phyloP scores from a whole-genome alignment of 129 eudicot genomes.

The Heracleum sosnowskyi region DNA sequence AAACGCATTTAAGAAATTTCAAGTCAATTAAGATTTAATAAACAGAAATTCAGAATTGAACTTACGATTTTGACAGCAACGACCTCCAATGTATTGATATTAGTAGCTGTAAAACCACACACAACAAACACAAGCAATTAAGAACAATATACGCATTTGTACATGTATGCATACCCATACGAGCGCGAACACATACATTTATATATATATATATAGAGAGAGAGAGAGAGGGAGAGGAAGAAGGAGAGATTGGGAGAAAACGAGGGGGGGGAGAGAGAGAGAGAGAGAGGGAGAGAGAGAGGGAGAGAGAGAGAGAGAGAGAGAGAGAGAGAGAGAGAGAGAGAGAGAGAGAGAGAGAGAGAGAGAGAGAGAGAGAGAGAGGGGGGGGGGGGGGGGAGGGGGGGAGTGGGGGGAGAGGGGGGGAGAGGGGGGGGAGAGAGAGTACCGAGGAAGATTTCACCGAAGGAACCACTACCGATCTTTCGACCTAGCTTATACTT shows the following conservation, averaged over 20 bases:
- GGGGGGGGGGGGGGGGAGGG: neutral
- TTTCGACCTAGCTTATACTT: constrained; percentile 95
- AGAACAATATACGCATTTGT: neutral
- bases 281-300: too few relatives aligned
- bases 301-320: too few relatives aligned
- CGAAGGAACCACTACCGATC: constrained; percentile 97
- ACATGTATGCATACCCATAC: neutral
- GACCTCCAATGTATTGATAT: constrained; percentile 72
- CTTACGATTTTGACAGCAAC: constrained; percentile 88
- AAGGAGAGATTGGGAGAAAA: too few relatives aligned
- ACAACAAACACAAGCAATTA: neutral
- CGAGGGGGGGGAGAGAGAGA: too few relatives aligned
- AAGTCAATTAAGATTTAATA: neutral
- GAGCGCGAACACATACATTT: too few relatives aligned
- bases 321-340: too few relatives aligned
- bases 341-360: neutral
- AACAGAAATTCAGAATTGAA: neutral
- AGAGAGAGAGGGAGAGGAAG: too few relatives aligned
- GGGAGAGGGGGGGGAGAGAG: neutral
- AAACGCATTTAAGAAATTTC: neutral
- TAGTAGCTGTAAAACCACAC: constrained; percentile 64
- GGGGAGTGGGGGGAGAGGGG: neutral
- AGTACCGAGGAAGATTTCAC: constrained; percentile 71
- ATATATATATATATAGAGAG: too few relatives aligned
- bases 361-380: neutral